A percentile compares a stretch with the other conserved stretches of the same genome.
Conservation (phyloP, 2,329 filamentous ascomycete genomes). For the Leptodontidium sp. region DNA sequence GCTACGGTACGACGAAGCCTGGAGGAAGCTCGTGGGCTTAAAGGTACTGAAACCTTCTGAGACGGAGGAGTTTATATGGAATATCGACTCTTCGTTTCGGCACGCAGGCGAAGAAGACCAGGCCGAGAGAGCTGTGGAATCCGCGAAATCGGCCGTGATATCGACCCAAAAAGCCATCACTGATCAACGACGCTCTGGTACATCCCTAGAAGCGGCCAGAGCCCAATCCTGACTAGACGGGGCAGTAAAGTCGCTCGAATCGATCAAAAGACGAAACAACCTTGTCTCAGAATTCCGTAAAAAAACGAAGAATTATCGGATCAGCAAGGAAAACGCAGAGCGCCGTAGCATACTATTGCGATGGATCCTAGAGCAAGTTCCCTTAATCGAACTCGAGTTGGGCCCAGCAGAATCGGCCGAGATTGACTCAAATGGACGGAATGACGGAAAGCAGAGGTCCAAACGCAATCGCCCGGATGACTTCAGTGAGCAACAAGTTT, state of each 20-base stretch:
- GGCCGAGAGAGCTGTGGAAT: conserved; percentile 35
- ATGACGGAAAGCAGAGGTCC: no score
- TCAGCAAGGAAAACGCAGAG: conserved; percentile 33
- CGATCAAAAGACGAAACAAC: conserved; percentile 34
- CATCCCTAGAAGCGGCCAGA: neutral
- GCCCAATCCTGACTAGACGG: conserved; percentile 32
- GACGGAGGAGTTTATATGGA: conserved; percentile 42
- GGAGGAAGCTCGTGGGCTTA: conserved; percentile 47
- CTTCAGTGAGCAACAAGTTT: no score
- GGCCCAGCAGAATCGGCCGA: conserved; percentile 4
- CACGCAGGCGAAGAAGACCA: conserved; percentile 29
- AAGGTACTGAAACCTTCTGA: conserved; percentile 44
- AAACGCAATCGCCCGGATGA: no score
- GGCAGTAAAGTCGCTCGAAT: conserved; percentile 35
- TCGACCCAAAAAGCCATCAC: conserved; percentile 25
- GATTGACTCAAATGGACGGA: neutral
- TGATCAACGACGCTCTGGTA: no score
- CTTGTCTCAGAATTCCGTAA: conserved; percentile 34
- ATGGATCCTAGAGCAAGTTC: conserved; percentile 46
- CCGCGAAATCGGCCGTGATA: conserved; percentile 22
- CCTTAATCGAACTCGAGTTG: conserved; percentile 44
- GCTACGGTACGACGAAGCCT: conserved; percentile 42
- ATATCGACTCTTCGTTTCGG: conserved; percentile 28
- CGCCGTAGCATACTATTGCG: conserved; percentile 37
- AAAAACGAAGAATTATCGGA: conserved; percentile 14